Percentiles rank a stretch among this genome's conserved stretches.
Evolutionary conservation across 345 rosid genomes (phyloP).

Genomic region (Hibiscus mutabilis): DNA sequence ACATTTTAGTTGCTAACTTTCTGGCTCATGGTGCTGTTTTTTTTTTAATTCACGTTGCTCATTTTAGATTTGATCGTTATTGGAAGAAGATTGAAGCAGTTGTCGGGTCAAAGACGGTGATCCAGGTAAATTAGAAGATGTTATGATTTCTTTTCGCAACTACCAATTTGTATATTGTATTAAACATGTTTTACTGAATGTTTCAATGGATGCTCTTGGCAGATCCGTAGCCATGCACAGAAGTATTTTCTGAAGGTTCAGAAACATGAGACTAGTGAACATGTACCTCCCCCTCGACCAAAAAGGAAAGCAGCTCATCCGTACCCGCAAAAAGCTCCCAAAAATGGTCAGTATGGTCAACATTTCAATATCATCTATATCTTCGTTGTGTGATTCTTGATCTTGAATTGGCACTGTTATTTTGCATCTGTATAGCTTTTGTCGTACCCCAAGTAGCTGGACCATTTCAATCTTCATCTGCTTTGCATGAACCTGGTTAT

Average conservation of each 20-base stretch:
- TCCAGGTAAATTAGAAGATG: conserved; percentile 51
- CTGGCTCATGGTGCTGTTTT: conserved; percentile 7
- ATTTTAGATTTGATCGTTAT: conserved; percentile 78
- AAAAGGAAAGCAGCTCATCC: conserved; percentile 93
- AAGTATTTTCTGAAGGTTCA: conserved; percentile 89
- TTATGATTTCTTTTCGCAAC: not conserved
- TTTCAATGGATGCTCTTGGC: conserved; percentile 21
- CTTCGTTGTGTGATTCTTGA: not conserved
- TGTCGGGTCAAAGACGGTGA: conserved; percentile 88
- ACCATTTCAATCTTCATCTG: conserved; percentile 42
- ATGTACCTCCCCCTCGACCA: conserved; percentile 93
- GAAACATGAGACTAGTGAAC: conserved; percentile 79
- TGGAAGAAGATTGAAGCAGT: conserved; percentile 99
- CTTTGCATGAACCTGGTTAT: conserved; percentile 42
- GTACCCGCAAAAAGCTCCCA: conserved; percentile 87
- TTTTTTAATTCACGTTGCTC: not conserved
- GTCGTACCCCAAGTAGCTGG: conserved; percentile 35
- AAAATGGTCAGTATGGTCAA: conserved; percentile 32
- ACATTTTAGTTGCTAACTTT: not conserved
- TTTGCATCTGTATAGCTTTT: conserved; percentile 27
- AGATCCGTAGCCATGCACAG: conserved; percentile 98
- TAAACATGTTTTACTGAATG: conserved; percentile 4
- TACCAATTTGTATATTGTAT: not conserved
- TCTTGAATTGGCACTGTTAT: conserved; percentile 16
- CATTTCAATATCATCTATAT: not conserved